A percentile compares a stretch with the other conserved stretches of the same genome.
Conservation (phyloP, 768 basidiomycete species). For the Trametes cingulata region DNA sequence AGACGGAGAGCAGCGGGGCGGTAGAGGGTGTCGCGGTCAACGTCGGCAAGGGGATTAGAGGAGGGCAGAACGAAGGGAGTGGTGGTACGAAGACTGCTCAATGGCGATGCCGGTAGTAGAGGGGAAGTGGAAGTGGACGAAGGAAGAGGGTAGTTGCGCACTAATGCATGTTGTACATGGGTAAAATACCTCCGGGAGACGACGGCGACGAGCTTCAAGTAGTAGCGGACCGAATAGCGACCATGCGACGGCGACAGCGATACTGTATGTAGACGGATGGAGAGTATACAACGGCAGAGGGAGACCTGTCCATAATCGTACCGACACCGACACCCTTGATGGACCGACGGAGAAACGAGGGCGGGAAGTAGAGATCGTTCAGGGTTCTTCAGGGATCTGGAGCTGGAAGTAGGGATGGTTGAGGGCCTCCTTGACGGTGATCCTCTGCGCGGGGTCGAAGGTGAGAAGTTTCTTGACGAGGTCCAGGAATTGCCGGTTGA, state of each 20-base stretch:
- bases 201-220: constrained; percentile 23
- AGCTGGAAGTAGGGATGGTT: constrained; percentile 83
- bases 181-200: constrained; percentile 26
- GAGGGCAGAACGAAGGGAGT: neutral
- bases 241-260: constrained; percentile 28
- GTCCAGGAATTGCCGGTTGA: constrained; percentile 82
- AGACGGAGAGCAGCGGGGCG: neutral
- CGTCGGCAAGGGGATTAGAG: constrained; percentile 6
- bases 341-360: constrained; percentile 11
- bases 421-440: constrained; percentile 86
- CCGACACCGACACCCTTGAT: constrained; percentile 21
- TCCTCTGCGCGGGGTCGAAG: constrained; percentile 87
- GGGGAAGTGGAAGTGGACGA: constrained; percentile 10
- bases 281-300: constrained; percentile 28
- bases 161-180: constrained; percentile 34
- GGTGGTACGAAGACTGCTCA: neutral
- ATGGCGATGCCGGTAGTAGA: neutral
- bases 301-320: constrained; percentile 28
- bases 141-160: constrained; percentile 24
- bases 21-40: constrained; percentile 17
- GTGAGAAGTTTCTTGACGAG: constrained; percentile 84
- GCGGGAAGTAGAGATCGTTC: constrained; percentile 29
- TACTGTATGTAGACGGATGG: constrained; percentile 27
- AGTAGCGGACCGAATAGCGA: constrained; percentile 25
- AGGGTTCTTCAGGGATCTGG: constrained; percentile 69